A percentile compares a stretch with the other conserved stretches of the same genome.
These are phyloP conservation scores for Debaryomycetaceae sp. DNA, from an alignment of 1,139 yeast species.

Conservation along the genomic window DNA sequence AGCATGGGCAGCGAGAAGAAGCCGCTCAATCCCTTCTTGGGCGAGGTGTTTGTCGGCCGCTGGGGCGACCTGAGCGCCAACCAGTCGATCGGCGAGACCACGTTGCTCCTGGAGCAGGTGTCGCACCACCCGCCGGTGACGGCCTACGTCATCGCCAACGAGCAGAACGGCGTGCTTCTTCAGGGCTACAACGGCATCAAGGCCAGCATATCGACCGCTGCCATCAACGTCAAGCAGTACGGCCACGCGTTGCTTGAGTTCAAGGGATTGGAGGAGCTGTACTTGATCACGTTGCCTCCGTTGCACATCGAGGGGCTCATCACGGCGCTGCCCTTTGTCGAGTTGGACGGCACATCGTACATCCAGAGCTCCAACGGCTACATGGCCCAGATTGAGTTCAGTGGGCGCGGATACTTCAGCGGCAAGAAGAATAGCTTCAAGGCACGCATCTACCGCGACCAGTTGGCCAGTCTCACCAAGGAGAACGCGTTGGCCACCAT, in stretches of 20 bases:
- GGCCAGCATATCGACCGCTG: slow-evolving; percentile 72
- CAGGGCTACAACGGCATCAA: slow-evolving; percentile 89
- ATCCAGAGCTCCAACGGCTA: slow-evolving; percentile 82
- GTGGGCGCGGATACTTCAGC: slow-evolving; percentile 93
- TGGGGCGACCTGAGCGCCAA: slow-evolving; percentile 57
- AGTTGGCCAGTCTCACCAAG: slow-evolving; percentile 44
- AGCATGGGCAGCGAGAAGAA: slow-evolving; percentile 90
- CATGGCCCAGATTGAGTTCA: slow-evolving; percentile 67
- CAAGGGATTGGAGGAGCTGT: slow-evolving; percentile 59
- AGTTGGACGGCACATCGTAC: slow-evolving; percentile 77
- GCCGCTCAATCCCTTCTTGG: slow-evolving; percentile 91
- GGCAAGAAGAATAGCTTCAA: slow-evolving; percentile 93
- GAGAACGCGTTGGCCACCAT: slow-evolving; percentile 72
- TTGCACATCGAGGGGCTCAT: slow-evolving; percentile 90
- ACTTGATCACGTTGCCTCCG: slow-evolving; percentile 88
- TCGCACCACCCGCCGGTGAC: slow-evolving; percentile 96
- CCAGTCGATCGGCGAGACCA: slow-evolving; percentile 60
- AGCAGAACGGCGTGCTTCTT: slow-evolving; percentile 58
- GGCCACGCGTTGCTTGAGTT: slow-evolving; percentile 82
- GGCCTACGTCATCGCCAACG: slow-evolving; percentile 76
- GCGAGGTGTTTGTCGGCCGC: slow-evolving; percentile 86
- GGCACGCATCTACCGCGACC: slow-evolving; percentile 67
- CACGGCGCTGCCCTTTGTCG: slow-evolving; percentile 86
- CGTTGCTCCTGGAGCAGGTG: slow-evolving; percentile 82
- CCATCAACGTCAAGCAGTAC: slow-evolving; percentile 79